phyloP scores from a whole-genome alignment of 345 rosid genomes.

The Geranium brycei region DNA sequence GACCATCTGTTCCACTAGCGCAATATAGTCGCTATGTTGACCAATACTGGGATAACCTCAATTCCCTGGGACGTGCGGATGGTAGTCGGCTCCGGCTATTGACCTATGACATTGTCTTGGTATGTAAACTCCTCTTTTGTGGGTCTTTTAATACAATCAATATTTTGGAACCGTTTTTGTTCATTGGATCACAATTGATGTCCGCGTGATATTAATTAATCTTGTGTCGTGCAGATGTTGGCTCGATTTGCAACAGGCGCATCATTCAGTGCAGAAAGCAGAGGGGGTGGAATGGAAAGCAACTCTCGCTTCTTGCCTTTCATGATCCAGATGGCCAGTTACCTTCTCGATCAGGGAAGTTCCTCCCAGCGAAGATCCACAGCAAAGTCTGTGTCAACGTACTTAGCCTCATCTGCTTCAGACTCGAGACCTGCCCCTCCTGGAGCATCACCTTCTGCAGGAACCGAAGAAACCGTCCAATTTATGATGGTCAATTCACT shows the following conservation, averaged over 20 bases:
- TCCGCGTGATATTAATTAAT: constrained; percentile 4
- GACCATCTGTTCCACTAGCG: constrained; percentile 64
- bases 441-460: constrained; percentile 40
- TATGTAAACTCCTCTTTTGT: constrained; percentile 14
- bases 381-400: constrained; percentile 71
- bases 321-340: constrained; percentile 85
- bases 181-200: not conserved
- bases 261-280: constrained; percentile 64
- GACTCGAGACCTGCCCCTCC: constrained; percentile 46
- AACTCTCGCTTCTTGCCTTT: constrained; percentile 89
- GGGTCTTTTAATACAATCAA: not conserved
- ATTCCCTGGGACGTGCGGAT: constrained; percentile 84
- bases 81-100: constrained; percentile 82
- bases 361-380: constrained; percentile 54
- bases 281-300: constrained; percentile 99
- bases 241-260: constrained; percentile 99
- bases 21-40: constrained; percentile 81
- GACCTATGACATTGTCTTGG: constrained; percentile 95
- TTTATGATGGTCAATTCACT: constrained; percentile 98
- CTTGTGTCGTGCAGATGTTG: constrained; percentile 46
- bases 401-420: constrained; percentile 37
- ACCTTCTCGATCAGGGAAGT: constrained; percentile 93
- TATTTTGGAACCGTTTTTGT: too few species aligned
- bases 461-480: constrained; percentile 80
- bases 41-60: constrained; percentile 94